Percentiles rank a stretch among this genome's conserved stretches.
phyloP scores from a whole-genome alignment of 2,329 filamentous ascomycete genomes.

The Penicillium sp. region DNA sequence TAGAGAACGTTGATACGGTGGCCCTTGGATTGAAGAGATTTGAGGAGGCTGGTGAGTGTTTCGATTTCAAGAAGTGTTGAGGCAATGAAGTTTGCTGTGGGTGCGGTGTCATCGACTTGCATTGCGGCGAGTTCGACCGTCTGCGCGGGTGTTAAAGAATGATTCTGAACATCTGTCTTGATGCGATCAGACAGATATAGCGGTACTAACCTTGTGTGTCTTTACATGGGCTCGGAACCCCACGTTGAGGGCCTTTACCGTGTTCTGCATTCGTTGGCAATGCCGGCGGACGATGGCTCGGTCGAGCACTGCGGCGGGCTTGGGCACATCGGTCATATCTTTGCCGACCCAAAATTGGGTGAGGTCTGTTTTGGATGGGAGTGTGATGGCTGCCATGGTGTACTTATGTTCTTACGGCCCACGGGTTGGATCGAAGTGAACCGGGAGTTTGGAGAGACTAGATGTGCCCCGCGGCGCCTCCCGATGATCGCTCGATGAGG shows the following conservation, averaged over 20 bases:
- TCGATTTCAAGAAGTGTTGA: constrained; percentile 76
- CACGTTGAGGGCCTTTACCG: constrained; percentile 58
- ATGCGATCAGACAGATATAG: not conserved
- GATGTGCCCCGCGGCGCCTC: not conserved
- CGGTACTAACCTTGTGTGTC: constrained; percentile 67
- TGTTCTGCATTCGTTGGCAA: constrained; percentile 68
- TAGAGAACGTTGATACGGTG: constrained; percentile 67
- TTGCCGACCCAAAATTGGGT: constrained; percentile 55
- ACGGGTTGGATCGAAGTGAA: not conserved
- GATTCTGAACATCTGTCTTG: not conserved
- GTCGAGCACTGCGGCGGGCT: constrained; percentile 68
- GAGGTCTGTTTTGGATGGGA: constrained; percentile 16
- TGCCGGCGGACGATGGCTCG: constrained; percentile 64
- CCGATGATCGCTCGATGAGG: not conserved
- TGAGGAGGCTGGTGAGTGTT: constrained; percentile 59
- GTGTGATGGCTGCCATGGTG: constrained; percentile 2
- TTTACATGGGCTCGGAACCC: constrained; percentile 77
- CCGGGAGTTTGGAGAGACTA: not conserved
- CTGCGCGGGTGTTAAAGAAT: constrained; percentile 36
- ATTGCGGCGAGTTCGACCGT: constrained; percentile 64
- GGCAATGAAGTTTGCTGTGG: constrained; percentile 62
- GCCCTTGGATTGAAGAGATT: constrained; percentile 53
- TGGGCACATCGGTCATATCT: constrained; percentile 58
- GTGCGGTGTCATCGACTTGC: constrained; percentile 62
- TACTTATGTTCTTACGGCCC: not conserved